A percentile compares a stretch with the other conserved stretches of the same genome.
phyloP scores from a whole-genome alignment of 208 protist species.

The Leishmania arabica region DNA sequence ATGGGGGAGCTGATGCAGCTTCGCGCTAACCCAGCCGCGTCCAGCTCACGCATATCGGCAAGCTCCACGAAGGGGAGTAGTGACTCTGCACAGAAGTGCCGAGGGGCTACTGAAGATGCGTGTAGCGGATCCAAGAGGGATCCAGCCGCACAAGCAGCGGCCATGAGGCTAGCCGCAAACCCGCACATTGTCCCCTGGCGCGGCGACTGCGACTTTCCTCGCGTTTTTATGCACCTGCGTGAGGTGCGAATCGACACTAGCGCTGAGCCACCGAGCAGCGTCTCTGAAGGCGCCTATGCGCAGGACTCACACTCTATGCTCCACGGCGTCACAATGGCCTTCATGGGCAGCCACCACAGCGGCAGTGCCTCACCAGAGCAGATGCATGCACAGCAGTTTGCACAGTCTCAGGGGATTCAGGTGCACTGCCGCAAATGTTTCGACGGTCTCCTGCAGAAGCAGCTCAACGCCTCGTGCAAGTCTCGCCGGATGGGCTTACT shows the following conservation, averaged over 20 bases:
- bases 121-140: constrained; percentile 4
- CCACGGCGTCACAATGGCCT: neutral
- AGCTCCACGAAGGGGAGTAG: neutral
- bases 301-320: neutral
- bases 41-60: neutral
- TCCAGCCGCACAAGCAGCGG: constrained; percentile 15
- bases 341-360: neutral
- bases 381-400: constrained; percentile 8
- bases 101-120: neutral
- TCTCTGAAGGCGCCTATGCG: neutral
- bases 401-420: constrained; percentile 27
- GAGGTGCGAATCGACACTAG: constrained; percentile 46
- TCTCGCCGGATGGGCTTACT: constrained; percentile 56
- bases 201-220: constrained; percentile 87
- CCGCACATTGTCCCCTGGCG: constrained; percentile 45
- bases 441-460: constrained; percentile 58
- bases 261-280: constrained; percentile 7
- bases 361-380: neutral
- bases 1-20: constrained; percentile 37
- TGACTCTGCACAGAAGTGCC: neutral
- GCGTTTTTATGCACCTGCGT: constrained; percentile 82
- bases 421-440: constrained; percentile 89
- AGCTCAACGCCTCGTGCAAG: constrained; percentile 51
- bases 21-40: neutral
- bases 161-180: constrained; percentile 24